Evolutionary conservation across 1,139 yeast genomes (phyloP).

Genomic region (Pichia terricola): DNA sequence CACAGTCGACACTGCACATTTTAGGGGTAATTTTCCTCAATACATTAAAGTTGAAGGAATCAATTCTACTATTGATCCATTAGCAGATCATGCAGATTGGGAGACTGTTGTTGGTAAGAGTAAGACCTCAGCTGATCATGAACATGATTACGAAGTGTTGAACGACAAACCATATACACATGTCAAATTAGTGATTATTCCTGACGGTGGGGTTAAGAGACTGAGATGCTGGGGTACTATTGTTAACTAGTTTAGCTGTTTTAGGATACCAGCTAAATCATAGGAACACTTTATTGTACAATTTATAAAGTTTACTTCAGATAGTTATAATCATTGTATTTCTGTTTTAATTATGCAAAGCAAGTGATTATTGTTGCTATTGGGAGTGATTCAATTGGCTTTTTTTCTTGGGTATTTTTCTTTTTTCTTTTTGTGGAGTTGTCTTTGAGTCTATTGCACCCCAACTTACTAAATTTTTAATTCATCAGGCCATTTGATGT

Average conservation of each 20-base stretch:
- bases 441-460: too few species aligned
- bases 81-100: slow-evolving; percentile 44
- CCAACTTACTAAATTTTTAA: too few species aligned
- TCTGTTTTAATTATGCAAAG: not conserved
- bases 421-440: too few species aligned
- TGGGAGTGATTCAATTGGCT: too few species aligned
- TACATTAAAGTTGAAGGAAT: slow-evolving; percentile 54
- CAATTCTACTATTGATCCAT: slow-evolving; percentile 30
- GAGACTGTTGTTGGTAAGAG: slow-evolving; percentile 51
- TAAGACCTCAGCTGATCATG: slow-evolving; percentile 72
- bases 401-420: too few species aligned
- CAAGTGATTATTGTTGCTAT: not conserved
- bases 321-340: too few species aligned
- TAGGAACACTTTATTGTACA: too few species aligned
- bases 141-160: slow-evolving; percentile 45
- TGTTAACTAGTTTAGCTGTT: not conserved
- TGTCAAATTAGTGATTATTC: slow-evolving; percentile 72
- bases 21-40: slow-evolving; percentile 90
- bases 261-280: not conserved
- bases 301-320: too few species aligned
- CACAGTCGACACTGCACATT: slow-evolving; percentile 84
- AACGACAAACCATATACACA: slow-evolving; percentile 39
- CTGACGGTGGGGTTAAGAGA: slow-evolving; percentile 95
- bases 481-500: too few species aligned
- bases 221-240: slow-evolving; percentile 65